phyloP scores from a whole-genome alignment of 2,329 filamentous ascomycete species.

The Fusarium pseudocircinatum region DNA sequence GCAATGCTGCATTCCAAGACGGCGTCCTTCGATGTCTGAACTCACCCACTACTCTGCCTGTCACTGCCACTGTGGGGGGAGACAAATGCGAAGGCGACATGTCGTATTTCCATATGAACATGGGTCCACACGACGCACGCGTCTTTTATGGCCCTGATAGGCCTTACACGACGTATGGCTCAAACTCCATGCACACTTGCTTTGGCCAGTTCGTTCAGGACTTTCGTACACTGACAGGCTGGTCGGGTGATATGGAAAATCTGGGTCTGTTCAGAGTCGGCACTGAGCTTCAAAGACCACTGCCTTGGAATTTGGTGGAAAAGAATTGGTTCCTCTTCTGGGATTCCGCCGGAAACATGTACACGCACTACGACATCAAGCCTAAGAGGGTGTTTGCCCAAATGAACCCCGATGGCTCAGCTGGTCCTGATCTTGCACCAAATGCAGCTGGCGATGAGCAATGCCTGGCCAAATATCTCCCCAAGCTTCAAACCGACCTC shows the following conservation, averaged over 20 bases:
- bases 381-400: slow-evolving; percentile 61
- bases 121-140: slow-evolving; percentile 67
- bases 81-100: slow-evolving; percentile 58
- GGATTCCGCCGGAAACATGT: slow-evolving; percentile 57
- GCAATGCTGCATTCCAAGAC: slow-evolving; percentile 58
- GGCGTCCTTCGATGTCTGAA: slow-evolving; percentile 55
- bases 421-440: slow-evolving; percentile 58
- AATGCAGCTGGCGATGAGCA: slow-evolving; percentile 51
- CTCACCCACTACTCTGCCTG: slow-evolving; percentile 54
- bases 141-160: slow-evolving; percentile 63
- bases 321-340: slow-evolving; percentile 74
- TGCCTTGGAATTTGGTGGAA: slow-evolving; percentile 57
- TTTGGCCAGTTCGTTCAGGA: slow-evolving; percentile 67
- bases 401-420: slow-evolving; percentile 56
- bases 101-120: slow-evolving; percentile 52
- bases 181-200: slow-evolving; percentile 63
- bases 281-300: slow-evolving; percentile 63
- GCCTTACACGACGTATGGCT: slow-evolving; percentile 64
- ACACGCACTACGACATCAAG: slow-evolving; percentile 63
- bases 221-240: slow-evolving; percentile 59
- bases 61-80: slow-evolving; percentile 55
- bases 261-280: slow-evolving; percentile 51
- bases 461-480: slow-evolving; percentile 60
- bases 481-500: slow-evolving; percentile 45
- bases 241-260: slow-evolving; percentile 45